Base-by-base conservation (phyloP, 192 early-diverging fungal species). In the Linnemannia exigua region DNA sequence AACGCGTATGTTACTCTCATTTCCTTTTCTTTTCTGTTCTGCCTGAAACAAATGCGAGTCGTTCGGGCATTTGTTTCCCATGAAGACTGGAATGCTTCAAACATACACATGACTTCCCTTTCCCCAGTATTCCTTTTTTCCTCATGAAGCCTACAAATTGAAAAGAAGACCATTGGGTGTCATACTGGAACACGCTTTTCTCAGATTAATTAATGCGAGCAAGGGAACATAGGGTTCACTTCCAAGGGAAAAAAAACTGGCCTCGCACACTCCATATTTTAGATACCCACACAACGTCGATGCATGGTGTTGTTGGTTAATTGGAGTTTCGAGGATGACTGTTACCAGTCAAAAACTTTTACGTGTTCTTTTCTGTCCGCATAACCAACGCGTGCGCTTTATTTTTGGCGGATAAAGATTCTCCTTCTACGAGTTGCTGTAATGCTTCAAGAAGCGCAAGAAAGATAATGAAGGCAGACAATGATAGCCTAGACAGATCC, bases 91-190 rank as follows among this genome's bases (percentile, higher is more conserved):
- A 63, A 63, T 63, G 58, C 58, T 63, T 50, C 28, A 25, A 63
- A 63, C 58, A 31, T 63, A 2, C n/a, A n/a, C n/a, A n/a, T n/a
- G n/a, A 17, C n/a, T 8, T n/a, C 22, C 22, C 22, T 12, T 31
- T 61, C 58, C 58, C 58, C 54, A 61, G 54, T 11, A n/a, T 46
- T 54, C n/a, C 51, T 54, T 22, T 54, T 61, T 61, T 61, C 28
- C 58, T 25, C 28, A 63, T 31, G 28, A 63, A 63, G 28, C 28
- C 28, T 2, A 25, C 2, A 17, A 15, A 2, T 63, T 58, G 28
- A 0, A 63, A 31, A 11, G 12, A 25, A 63, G 28, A 31, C 58
- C 14, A 63, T 63, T 63, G 58, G 58, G 58, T 63, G 58, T 15
- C 58, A 63, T 31, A 31, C 58, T 12, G 12, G 28, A 31, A 63